Conservation (phyloP, 2,329 filamentous ascomycete species). For the Periconia digitata region DNA sequence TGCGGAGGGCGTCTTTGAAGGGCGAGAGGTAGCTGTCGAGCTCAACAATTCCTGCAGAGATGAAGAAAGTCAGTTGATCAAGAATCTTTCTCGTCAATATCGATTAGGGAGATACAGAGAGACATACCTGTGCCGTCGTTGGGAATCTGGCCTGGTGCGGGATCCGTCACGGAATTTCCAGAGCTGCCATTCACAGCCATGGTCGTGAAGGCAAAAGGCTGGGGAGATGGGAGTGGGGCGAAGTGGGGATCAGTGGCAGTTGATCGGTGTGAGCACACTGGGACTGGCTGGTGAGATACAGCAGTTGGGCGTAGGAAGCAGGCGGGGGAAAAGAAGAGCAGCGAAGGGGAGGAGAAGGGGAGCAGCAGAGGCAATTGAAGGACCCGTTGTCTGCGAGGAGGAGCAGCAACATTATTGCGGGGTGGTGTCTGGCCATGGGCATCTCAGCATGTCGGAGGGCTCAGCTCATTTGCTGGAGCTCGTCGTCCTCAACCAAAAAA, state of each 20-base stretch:
- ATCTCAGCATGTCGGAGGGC: background rate
- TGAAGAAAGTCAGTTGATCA: constrained; percentile 20
- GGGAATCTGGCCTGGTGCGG: constrained; percentile 55
- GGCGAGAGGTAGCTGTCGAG: constrained; percentile 89
- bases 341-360: background rate
- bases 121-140: constrained; percentile 70
- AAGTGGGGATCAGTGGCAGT: too few species aligned
- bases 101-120: background rate
- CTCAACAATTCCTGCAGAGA: constrained; percentile 72
- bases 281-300: constrained; percentile 3
- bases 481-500: constrained; percentile 35
- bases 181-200: constrained; percentile 49
- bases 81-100: too few species aligned
- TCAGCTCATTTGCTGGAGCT: constrained; percentile 25
- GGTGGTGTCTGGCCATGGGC: constrained; percentile 14
- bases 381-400: constrained; percentile 13
- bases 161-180: constrained; percentile 47
- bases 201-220: constrained; percentile 17
- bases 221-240: background rate
- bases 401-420: constrained; percentile 24
- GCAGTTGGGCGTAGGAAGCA: background rate
- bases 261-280: background rate
- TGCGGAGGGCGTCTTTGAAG: constrained; percentile 75
- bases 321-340: too few species aligned
- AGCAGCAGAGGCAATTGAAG: background rate